Base-by-base conservation (phyloP, 2,329 filamentous ascomycete species). In the Hawksworthiomyces lignivorus region DNA sequence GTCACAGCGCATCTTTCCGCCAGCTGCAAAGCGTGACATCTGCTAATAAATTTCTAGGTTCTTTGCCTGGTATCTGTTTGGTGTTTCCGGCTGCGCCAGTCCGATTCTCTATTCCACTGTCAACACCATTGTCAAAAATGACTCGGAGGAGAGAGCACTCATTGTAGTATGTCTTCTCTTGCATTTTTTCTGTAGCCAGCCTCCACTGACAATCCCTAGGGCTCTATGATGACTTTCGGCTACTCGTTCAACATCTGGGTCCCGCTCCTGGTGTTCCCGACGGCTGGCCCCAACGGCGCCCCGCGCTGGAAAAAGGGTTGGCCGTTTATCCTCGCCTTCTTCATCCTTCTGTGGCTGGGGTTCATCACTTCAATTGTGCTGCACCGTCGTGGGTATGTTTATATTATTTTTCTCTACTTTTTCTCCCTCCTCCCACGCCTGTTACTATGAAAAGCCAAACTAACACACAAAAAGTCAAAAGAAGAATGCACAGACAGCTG, bases 251-350 rank as follows among this genome's bases (percentile, higher is more conserved):
- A 67, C 29, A 65, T 68, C 11, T 68, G 65, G 65, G 62, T 67
- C 5, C 64, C 64, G 0, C 54, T 68, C 6, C 51, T 68, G 3
- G 51, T 64, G 3, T 69, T 64, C 44, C 65, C 65, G 0, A 67
- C 64, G 1, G 62, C 61, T 1, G 64, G 64, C 1, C 53, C 57
- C 1, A 49, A 63, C 22, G 62, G 64, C 4, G 66, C 65, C 0
- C 69, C 69, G 0, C 56, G 62, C 26, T 73, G 69, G 70, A 62
- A 53, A 2, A 68, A 67, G 22, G 69, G 69, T 0, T 73, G 68
- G 58, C 66, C 68, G 0, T 62, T 70, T 6, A 62, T 66, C 3
- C 61, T 72, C 36, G 62, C 59, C 0, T 73, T 73, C 38, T 62
- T 64, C 27, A 54, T 67, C 32, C 50, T 69, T 4, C 56, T 69